Conservation (phyloP, 139 green algal genomes). For the Chlamydomonas sphaeroides region DNA sequence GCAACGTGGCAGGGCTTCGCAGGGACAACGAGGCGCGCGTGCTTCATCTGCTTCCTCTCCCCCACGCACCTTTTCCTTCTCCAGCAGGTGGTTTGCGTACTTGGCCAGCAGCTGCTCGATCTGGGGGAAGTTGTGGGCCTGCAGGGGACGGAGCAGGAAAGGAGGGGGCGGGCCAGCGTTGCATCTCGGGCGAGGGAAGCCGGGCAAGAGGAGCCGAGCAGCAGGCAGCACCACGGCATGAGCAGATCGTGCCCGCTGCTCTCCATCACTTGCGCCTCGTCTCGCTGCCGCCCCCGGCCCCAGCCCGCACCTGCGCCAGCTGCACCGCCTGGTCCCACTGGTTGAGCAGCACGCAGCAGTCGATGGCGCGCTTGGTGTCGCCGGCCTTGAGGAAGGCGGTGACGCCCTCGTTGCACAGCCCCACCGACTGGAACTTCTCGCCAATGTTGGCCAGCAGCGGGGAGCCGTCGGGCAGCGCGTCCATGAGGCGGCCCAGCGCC, state of each 20-base stretch:
- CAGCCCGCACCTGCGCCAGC: conserved; percentile 62
- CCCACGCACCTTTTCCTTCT: conserved; percentile 63
- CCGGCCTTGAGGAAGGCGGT: conserved; percentile 74
- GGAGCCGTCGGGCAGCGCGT: conserved; percentile 71
- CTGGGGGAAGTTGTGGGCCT: conserved; percentile 50
- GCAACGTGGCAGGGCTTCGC: too few relatives aligned
- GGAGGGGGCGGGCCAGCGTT: too few relatives aligned
- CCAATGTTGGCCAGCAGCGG: conserved; percentile 72
- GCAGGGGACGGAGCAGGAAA: not conserved
- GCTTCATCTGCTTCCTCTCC: too few relatives aligned
- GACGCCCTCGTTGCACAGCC: conserved; percentile 79
- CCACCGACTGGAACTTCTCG: conserved; percentile 77
- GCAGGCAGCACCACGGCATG: too few relatives aligned
- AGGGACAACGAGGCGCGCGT: too few relatives aligned
- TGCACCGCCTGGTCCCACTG: conserved; percentile 82
- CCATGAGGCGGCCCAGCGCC: conserved; percentile 69
- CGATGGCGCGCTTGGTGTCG: conserved; percentile 78
- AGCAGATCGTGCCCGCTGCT: not conserved
- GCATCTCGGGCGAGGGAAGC: too few relatives aligned
- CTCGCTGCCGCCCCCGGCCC: not conserved
- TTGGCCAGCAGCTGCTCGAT: conserved; percentile 79
- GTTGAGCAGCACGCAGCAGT: conserved; percentile 86
- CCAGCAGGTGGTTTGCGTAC: conserved; percentile 80
- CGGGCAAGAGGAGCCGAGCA: not conserved
- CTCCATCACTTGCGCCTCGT: not conserved